phyloP scores from a whole-genome alignment of 108 stramenopile species.

The Conticribra weissflogii region DNA sequence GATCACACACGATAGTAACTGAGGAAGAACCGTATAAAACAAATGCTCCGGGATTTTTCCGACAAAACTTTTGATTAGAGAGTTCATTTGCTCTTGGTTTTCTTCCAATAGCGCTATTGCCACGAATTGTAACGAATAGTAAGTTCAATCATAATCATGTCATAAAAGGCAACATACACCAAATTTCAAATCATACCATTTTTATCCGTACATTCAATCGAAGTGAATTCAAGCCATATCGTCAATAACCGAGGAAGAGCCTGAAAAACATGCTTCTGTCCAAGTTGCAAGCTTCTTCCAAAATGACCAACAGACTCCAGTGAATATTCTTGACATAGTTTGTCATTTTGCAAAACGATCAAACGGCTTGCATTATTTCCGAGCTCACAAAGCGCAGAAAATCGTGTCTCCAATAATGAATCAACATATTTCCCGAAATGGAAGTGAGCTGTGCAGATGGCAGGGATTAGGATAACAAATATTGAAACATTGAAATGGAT shows the following conservation, averaged over 20 bases:
- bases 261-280: constrained; percentile 84
- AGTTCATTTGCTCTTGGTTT: constrained; percentile 68
- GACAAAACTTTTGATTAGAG: constrained; percentile 53
- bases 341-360: constrained; percentile 48
- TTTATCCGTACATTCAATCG: constrained; percentile 19
- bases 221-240: constrained; percentile 88
- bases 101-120: constrained; percentile 20
- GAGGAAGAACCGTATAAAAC: constrained; percentile 88
- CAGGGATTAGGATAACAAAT: too few species aligned
- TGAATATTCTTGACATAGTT: constrained; percentile 71
- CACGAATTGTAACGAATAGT: background rate
- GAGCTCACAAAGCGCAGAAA: constrained; percentile 40
- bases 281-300: constrained; percentile 63
- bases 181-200: constrained; percentile 4
- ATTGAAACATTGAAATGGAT: too few species aligned
- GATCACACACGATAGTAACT: constrained; percentile 75
- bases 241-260: constrained; percentile 88
- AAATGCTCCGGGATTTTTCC: constrained; percentile 63
- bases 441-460: constrained; percentile 1
- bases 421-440: constrained; percentile 66
- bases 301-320: constrained; percentile 74
- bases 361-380: constrained; percentile 54
- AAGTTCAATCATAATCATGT: constrained; percentile 2
- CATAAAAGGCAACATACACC: background rate
- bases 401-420: constrained; percentile 58